phyloP scores from a whole-genome alignment of 2,329 filamentous ascomycete genomes.

The Exophiala spinifera region DNA sequence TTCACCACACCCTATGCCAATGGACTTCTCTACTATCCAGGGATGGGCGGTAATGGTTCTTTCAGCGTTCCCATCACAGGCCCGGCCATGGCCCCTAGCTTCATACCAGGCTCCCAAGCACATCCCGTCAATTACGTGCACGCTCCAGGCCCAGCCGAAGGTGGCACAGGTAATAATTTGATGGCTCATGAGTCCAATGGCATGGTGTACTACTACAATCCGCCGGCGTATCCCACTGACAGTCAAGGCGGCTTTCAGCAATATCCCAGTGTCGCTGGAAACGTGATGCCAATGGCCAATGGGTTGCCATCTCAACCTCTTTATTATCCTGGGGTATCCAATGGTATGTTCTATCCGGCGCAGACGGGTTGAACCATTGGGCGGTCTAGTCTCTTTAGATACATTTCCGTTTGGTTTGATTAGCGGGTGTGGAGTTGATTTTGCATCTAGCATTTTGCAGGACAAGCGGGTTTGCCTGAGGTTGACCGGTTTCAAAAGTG shows the following conservation, averaged over 20 bases:
- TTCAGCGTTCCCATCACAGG: slow-evolving; percentile 36
- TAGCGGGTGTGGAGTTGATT: slow-evolving; percentile 19
- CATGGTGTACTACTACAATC: slow-evolving; percentile 92
- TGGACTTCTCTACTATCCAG: slow-evolving; percentile 48
- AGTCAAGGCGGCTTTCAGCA: slow-evolving; percentile 39
- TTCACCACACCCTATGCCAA: slow-evolving; percentile 51
- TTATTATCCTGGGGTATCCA: slow-evolving; percentile 57
- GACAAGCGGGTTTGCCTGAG: slow-evolving; percentile 14
- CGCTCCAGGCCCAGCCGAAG: slow-evolving; percentile 34
- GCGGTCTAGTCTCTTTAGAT: slow-evolving; percentile 1
- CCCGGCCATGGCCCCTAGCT: slow-evolving; percentile 25
- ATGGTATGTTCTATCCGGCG: slow-evolving; percentile 44
- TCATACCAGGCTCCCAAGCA: slow-evolving; percentile 29
- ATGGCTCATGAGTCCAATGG: slow-evolving; percentile 88
- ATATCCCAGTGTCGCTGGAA: slow-evolving; percentile 54
- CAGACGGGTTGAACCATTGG: slow-evolving; percentile 15
- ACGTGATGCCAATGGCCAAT: slow-evolving; percentile 68
- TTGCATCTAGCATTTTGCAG: slow-evolving; percentile 14
- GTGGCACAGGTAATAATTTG: slow-evolving; percentile 50
- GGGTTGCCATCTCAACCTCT: slow-evolving; percentile 68
- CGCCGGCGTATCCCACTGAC: slow-evolving; percentile 47
- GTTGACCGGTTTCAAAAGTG: slow-evolving; percentile 4
- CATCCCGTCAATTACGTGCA: slow-evolving; percentile 28
- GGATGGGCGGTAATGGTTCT: slow-evolving; percentile 56
- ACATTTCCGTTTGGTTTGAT: slow-evolving; percentile 10